These are phyloP conservation scores for Chloromonas sp. DNA, from an alignment of 163 green algal species.

Conservation along the genomic window DNA sequence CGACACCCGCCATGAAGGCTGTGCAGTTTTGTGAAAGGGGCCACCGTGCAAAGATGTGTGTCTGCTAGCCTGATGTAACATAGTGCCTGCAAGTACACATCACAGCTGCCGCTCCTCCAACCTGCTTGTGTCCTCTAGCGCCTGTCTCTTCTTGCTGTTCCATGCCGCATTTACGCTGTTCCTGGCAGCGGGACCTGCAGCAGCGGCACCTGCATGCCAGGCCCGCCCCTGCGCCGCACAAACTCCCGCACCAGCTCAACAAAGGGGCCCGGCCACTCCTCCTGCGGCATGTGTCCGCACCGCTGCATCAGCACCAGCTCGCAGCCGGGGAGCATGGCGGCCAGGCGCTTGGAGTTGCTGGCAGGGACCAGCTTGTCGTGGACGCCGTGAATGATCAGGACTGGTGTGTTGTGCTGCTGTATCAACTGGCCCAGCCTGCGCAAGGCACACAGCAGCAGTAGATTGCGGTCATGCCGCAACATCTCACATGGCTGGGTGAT, in stretches of 20 bases:
- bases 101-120: no score
- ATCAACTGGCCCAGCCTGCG: not conserved
- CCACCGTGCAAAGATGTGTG: no score
- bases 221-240: not conserved
- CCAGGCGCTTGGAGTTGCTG: conserved; percentile 65
- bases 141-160: no score
- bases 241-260: not conserved
- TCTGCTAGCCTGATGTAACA: no score
- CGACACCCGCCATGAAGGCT: no score
- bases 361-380: conserved; percentile 58
- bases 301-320: conserved; percentile 28
- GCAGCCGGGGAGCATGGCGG: conserved; percentile 37
- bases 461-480: no score
- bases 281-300: conserved; percentile 11
- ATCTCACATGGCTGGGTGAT: not conserved
- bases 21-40: no score
- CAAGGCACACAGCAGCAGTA: conserved; percentile 5
- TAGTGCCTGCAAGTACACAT: no score
- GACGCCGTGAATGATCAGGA: conserved; percentile 71
- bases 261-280: conserved; percentile 7
- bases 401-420: conserved; percentile 18
- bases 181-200: no score
- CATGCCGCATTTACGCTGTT: no score
- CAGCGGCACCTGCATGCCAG: not conserved
- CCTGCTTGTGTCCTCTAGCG: no score